These are phyloP conservation scores for Sonneratia alba DNA, from an alignment of 345 rosid species.

Conservation along the genomic window DNA sequence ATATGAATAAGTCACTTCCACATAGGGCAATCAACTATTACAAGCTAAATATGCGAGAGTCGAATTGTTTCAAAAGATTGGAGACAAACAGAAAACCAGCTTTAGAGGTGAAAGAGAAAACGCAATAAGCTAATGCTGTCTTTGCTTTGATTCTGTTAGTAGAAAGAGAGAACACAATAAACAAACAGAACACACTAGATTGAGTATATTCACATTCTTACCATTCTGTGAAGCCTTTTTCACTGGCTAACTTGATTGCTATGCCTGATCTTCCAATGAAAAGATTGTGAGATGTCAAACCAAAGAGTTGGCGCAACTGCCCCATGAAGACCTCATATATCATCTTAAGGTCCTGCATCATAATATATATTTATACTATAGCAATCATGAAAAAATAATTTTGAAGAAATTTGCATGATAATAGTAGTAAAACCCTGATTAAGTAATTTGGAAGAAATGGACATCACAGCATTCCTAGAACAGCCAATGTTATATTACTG, in stretches of 20 bases:
- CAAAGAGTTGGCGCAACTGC: constrained; percentile 82
- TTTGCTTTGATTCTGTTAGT: not conserved
- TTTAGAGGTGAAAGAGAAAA: not conserved
- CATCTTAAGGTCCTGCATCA: constrained; percentile 63
- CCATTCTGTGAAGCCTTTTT: constrained; percentile 91
- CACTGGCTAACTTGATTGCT: constrained; percentile 57
- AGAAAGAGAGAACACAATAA: too few species aligned
- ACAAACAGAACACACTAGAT: not conserved
- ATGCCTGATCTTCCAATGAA: constrained; percentile 49
- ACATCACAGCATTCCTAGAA: not conserved
- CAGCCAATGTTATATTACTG: not conserved
- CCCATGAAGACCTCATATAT: constrained; percentile 85
- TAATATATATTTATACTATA: constrained; percentile 14
- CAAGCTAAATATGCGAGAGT: not conserved
- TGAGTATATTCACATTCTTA: constrained; percentile 13
- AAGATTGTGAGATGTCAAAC: constrained; percentile 52
- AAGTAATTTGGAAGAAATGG: not conserved
- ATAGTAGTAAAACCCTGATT: not conserved
- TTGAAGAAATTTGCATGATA: not conserved
- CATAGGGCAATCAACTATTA: not conserved
- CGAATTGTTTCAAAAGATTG: not conserved
- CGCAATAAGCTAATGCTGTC: not conserved
- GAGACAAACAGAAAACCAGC: not conserved
- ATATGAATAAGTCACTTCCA: constrained; percentile 1
- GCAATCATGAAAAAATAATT: not conserved